Evolutionary conservation across 2,329 filamentous ascomycete species (phyloP).

Genomic region (Corynespora cassiicola): DNA sequence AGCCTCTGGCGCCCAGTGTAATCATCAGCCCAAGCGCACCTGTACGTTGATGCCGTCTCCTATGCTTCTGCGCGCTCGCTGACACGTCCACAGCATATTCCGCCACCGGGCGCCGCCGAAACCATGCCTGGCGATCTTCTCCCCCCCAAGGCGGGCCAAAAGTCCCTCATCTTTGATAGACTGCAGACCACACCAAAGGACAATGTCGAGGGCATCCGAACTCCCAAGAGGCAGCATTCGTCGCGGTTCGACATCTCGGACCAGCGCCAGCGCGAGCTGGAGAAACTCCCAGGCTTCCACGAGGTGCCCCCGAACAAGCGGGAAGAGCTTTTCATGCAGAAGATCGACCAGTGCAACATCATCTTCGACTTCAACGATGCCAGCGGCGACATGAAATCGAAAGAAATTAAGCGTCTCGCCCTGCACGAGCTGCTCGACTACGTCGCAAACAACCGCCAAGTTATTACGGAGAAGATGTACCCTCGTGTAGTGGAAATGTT

Average conservation of each 20-base stretch:
- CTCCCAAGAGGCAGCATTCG: constrained; percentile 95
- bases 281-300: constrained; percentile 97
- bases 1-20: constrained; percentile 79
- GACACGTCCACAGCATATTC: constrained; percentile 71
- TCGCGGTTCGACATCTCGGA: constrained; percentile 98
- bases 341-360: constrained; percentile 99
- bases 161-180: constrained; percentile 86
- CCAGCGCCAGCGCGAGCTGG: constrained; percentile 84
- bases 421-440: constrained; percentile 97
- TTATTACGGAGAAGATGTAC: constrained; percentile 99
- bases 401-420: constrained; percentile 97
- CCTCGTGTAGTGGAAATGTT: constrained; percentile 99
- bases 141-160: constrained; percentile 88
- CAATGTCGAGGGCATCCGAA: constrained; percentile 91
- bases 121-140: constrained; percentile 98
- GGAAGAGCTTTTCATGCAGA: constrained; percentile 98
- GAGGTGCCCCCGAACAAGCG: constrained; percentile 94
- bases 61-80: constrained; percentile 9
- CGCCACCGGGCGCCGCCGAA: constrained; percentile 90
- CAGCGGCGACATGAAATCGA: constrained; percentile 98
- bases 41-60: constrained; percentile 31
- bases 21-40: constrained; percentile 94
- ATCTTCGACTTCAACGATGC: constrained; percentile 99
- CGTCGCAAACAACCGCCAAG: constrained; percentile 96
- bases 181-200: constrained; percentile 95